phyloP scores from a whole-genome alignment of 2,329 filamentous ascomycete species.

The Colletotrichum filicis region DNA sequence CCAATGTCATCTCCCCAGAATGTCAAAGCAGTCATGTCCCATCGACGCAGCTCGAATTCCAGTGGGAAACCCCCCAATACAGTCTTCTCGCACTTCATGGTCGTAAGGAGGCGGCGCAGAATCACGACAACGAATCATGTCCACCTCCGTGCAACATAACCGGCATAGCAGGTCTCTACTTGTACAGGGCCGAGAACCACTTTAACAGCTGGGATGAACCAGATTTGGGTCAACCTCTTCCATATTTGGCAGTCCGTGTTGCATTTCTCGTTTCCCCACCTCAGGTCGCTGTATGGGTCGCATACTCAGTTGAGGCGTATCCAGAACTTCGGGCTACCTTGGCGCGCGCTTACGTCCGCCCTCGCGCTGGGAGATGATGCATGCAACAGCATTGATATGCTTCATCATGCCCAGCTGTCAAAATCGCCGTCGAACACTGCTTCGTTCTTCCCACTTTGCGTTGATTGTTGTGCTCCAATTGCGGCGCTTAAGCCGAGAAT shows the following conservation, averaged over 20 bases:
- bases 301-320: neutral
- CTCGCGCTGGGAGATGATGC: neutral
- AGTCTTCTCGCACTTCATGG: neutral
- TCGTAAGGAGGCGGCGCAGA: neutral
- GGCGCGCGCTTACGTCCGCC: neutral
- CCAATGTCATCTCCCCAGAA: neutral
- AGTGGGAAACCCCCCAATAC: neutral
- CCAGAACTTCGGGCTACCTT: neutral
- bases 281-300: neutral
- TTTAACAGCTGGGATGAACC: neutral
- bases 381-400: neutral
- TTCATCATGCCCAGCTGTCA: neutral
- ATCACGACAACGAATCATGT: neutral
- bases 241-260: too few relatives aligned
- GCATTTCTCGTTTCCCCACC: too few relatives aligned
- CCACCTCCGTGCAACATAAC: neutral
- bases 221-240: neutral
- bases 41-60: neutral
- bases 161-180: neutral
- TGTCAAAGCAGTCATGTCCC: fast-evolving
- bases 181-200: neutral
- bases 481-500: too few relatives aligned
- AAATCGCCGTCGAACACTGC: neutral
- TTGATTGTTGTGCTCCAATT: too few relatives aligned
- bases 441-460: neutral